Base-by-base conservation (phyloP, 108 stramenopile genomes). In the Cyclotella sp. region DNA sequence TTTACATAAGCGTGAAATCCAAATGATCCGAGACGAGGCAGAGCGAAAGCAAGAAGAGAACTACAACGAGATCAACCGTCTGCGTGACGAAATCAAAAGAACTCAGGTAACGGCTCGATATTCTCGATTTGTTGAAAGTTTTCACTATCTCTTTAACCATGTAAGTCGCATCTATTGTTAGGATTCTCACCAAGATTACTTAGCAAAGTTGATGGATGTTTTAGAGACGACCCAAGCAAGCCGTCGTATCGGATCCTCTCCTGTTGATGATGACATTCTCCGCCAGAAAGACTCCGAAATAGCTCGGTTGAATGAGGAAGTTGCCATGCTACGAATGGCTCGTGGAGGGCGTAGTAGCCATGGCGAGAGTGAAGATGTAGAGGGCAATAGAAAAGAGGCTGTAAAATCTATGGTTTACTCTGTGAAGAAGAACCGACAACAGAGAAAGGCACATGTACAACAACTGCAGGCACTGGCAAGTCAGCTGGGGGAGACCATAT, bases 171-270 rank as follows among this genome's bases (percentile, higher is more conserved):
- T 22, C 18, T 16, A 18, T 26, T 7, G 3, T 6, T 26, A 64
- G 63, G 72, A 87, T 43, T 73, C 78, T 10, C 90, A 90, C 55
- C 82, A 91, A 63, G 83, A 80, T 18, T 88, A 89, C 40, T 71
- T 91, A n/a, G 53, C 82, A 1, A 87, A 87, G 66, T 73, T 91
- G 13, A 86, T 91, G 81, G 83, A 78, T 70, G 86, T 91, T 18
- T 63, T 91, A 9, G 88, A 89, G 62, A 87, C 82, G 9, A 84
- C 88, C 19, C 88, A 89, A 24, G 70, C 60, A 34, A 76, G 66
- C 55, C 72, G 77, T 28, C 30, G 45, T 14, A 8, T 34, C 10
- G 54, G 18, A 22, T 39, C 45, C 4, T 29, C 30, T 10, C 29
- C 70, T 21, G 44, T 55, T 9, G 64, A 71, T 29, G 57, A 64